Evolutionary conservation across 2,329 filamentous ascomycete genomes (phyloP).

Genomic region (Periconia macrospinosa): DNA sequence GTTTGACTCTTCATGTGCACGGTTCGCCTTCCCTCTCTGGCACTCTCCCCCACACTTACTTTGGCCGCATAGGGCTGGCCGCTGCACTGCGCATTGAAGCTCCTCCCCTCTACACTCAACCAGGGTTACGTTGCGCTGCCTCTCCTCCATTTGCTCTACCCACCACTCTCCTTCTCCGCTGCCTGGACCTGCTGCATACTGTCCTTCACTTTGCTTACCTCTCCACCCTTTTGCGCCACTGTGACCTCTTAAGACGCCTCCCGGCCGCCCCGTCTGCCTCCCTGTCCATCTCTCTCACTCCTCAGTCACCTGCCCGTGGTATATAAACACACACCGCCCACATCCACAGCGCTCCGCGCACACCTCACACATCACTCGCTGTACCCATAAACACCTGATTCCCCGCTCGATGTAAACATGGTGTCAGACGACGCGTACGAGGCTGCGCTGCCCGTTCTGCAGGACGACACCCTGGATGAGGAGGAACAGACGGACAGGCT

Average conservation of each 20-base stretch:
- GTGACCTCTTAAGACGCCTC: conserved; percentile 4
- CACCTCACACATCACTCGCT: neutral
- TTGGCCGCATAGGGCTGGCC: conserved; percentile 12
- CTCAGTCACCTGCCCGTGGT: neutral
- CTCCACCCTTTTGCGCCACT: conserved; percentile 21
- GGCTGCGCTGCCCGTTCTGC: conserved; percentile 83
- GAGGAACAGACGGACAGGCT: conserved; percentile 94
- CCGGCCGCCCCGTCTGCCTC: conserved; percentile 1
- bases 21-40: neutral
- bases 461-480: conserved; percentile 80
- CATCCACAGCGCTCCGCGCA: conserved; percentile 5
- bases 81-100: conserved; percentile 12
- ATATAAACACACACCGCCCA: neutral
- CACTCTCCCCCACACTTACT: conserved; percentile 19
- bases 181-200: conserved; percentile 19
- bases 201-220: conserved; percentile 24
- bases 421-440: conserved; percentile 92
- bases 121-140: conserved; percentile 21
- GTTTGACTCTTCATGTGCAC: neutral
- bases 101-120: conserved; percentile 21
- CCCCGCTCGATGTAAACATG: conserved; percentile 56
- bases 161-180: conserved; percentile 9
- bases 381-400: conserved; percentile 1
- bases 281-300: conserved; percentile 4
- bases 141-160: conserved; percentile 12